phyloP scores from a whole-genome alignment of 352 stramenopile species.

The Phytophthora macrochlamydospora region DNA sequence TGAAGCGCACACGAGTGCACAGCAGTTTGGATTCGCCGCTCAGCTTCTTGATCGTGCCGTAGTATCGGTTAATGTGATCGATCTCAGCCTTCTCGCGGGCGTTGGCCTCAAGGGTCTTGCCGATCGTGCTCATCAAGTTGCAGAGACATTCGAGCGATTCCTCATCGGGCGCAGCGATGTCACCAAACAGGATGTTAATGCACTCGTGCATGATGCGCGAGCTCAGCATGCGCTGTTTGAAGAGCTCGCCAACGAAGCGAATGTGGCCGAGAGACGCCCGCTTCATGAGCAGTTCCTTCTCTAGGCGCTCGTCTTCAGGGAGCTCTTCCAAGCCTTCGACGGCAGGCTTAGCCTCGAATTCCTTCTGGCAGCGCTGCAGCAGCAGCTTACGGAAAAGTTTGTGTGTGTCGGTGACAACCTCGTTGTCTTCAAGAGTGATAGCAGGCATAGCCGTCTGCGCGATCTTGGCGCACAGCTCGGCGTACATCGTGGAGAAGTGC shows the following conservation, averaged over 20 bases:
- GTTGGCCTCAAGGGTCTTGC: conserved; percentile 83
- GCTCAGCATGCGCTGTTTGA: conserved; percentile 95
- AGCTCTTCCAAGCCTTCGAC: conserved; percentile 71
- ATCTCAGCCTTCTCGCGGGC: conserved; percentile 53
- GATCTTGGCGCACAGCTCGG: conserved; percentile 93
- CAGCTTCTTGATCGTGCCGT: conserved; percentile 69
- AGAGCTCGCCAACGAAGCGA: conserved; percentile 96
- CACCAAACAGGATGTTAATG: conserved; percentile 79
- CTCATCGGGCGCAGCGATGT: conserved; percentile 87
- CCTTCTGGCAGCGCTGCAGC: conserved; percentile 92
- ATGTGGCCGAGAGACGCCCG: conserved; percentile 91
- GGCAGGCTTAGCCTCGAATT: conserved; percentile 92
- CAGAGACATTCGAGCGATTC: conserved; percentile 96
- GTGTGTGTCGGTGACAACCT: conserved; percentile 68
- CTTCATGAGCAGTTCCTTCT: conserved; percentile 87
- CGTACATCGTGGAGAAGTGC: conserved; percentile 97
- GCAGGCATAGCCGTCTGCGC: conserved; percentile 83
- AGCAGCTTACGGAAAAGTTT: conserved; percentile 96
- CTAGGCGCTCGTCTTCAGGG: conserved; percentile 48
- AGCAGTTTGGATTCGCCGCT: conserved; percentile 67
- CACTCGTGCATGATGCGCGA: conserved; percentile 95
- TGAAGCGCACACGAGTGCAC: conserved; percentile 82
- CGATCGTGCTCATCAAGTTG: conserved; percentile 94
- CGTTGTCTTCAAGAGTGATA: conserved; percentile 66
- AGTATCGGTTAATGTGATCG: conserved; percentile 75